Evolutionary conservation across 2,329 filamentous ascomycete species (phyloP).

Genomic region (Diaporthe longicolla): DNA sequence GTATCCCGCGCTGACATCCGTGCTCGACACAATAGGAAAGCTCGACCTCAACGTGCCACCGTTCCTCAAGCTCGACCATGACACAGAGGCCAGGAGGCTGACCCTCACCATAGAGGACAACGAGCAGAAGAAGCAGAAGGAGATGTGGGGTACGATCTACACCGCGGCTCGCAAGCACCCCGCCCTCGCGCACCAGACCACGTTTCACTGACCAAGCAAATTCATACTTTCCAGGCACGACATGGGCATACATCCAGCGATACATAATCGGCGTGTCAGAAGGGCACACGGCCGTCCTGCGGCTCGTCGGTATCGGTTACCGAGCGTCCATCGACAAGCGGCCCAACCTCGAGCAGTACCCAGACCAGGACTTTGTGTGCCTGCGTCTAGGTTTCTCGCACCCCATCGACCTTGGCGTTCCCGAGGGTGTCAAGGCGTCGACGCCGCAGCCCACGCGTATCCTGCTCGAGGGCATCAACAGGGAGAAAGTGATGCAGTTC

Average conservation of each 20-base stretch:
- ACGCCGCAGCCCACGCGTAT: conserved; percentile 93
- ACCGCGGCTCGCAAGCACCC: not conserved
- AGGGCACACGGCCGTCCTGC: conserved; percentile 93
- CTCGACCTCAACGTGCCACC: conserved; percentile 83
- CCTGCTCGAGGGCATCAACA: conserved; percentile 88
- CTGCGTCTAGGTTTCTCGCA: conserved; percentile 98
- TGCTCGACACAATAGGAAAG: conserved; percentile 66
- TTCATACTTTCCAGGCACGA: conserved; percentile 74
- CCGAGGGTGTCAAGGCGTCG: conserved; percentile 85
- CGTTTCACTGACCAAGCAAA: conserved; percentile 45
- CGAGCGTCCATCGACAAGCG: conserved; percentile 86
- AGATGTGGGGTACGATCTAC: conserved; percentile 87
- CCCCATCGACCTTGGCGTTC: conserved; percentile 90
- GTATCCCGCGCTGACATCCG: conserved; percentile 42
- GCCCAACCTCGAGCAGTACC: conserved; percentile 80
- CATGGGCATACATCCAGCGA: conserved; percentile 89
- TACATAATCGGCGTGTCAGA: conserved; percentile 95
- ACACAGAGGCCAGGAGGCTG: conserved; percentile 73
- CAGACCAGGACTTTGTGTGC: conserved; percentile 89
- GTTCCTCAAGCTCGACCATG: conserved; percentile 80
- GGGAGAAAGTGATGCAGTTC: conserved; percentile 90
- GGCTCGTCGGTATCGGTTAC: conserved; percentile 96
- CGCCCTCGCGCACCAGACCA: not conserved
- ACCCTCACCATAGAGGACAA: conserved; percentile 79
- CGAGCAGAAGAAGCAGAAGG: conserved; percentile 80